phyloP scores from a whole-genome alignment of 768 basidiomycete genomes.

The Agaricus bisporus region DNA sequence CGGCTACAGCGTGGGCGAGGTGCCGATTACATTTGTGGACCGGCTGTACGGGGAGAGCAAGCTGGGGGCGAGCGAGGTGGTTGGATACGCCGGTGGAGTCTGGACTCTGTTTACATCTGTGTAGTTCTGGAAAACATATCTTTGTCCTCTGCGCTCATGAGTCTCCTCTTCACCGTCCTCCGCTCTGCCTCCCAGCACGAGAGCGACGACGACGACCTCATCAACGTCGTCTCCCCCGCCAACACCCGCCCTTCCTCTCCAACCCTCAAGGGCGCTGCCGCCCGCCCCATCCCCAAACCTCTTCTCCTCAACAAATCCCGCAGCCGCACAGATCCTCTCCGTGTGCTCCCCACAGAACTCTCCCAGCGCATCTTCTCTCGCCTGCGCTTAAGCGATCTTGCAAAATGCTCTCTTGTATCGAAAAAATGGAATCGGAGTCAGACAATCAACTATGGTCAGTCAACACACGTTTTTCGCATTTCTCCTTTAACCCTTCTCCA shows the following conservation, averaged over 20 bases:
- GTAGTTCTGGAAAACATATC: constrained; percentile 22
- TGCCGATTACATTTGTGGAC: constrained; percentile 94
- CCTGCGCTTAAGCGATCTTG: constrained; percentile 60
- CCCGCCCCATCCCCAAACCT: constrained; percentile 41
- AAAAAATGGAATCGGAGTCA: constrained; percentile 87
- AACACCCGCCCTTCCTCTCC: constrained; percentile 60
- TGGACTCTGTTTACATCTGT: constrained; percentile 74
- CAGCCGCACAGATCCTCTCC: constrained; percentile 52
- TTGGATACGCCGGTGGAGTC: constrained; percentile 82
- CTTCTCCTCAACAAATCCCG: constrained; percentile 31
- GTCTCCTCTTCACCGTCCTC: constrained; percentile 67
- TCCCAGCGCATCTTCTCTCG: constrained; percentile 71
- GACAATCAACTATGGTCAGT: constrained; percentile 82
- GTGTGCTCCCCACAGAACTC: constrained; percentile 71
- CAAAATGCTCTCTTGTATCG: constrained; percentile 73
- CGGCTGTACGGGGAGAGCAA: constrained; percentile 93
- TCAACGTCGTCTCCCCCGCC: constrained; percentile 69
- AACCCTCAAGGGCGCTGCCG: constrained; percentile 24
- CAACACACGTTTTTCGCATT: not conserved
- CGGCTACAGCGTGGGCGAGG: constrained; percentile 83
- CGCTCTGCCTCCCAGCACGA: constrained; percentile 40
- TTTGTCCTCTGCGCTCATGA: constrained; percentile 31
- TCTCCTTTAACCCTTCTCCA: constrained; percentile 22
- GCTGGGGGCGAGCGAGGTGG: constrained; percentile 81
- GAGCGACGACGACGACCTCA: constrained; percentile 59